Conservation (phyloP, 306 rosid species). For the Psophocarpus tetragonolobus region DNA sequence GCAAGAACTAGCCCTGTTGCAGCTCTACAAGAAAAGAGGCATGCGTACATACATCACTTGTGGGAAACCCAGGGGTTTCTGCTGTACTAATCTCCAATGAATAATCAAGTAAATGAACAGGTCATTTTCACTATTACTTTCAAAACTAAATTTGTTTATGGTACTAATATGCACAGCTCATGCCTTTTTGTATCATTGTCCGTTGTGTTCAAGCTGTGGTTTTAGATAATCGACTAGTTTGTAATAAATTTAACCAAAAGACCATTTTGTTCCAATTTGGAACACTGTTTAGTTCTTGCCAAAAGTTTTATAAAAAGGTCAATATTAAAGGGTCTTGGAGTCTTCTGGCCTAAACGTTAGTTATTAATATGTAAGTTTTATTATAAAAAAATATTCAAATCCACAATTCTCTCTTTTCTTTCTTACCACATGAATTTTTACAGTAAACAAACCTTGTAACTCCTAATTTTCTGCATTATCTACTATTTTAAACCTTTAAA, state of each 20-base stretch:
- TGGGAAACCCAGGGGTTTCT: neutral
- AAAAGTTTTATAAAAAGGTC: neutral
- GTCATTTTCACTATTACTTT: constrained; percentile 16
- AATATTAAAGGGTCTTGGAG: neutral
- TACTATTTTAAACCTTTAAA: neutral
- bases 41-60: constrained; percentile 23
- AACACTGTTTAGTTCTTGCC: neutral
- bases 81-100: neutral
- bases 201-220: neutral
- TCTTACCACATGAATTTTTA: no score
- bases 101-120: neutral
- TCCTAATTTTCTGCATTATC: neutral
- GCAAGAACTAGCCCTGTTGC: constrained; percentile 70
- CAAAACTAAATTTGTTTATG: constrained; percentile 1
- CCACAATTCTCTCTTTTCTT: no score
- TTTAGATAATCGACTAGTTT: neutral
- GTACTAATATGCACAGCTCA: neutral
- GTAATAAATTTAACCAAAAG: neutral
- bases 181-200: neutral
- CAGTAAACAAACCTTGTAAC: no score
- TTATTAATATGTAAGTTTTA: no score
- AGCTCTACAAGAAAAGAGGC: constrained; percentile 43
- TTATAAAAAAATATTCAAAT: no score
- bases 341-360: no score
- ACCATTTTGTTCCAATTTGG: neutral